These are phyloP conservation scores for Coniochaeta ligniaria DNA, from an alignment of 2,329 filamentous ascomycete genomes.

Conservation along the genomic window DNA sequence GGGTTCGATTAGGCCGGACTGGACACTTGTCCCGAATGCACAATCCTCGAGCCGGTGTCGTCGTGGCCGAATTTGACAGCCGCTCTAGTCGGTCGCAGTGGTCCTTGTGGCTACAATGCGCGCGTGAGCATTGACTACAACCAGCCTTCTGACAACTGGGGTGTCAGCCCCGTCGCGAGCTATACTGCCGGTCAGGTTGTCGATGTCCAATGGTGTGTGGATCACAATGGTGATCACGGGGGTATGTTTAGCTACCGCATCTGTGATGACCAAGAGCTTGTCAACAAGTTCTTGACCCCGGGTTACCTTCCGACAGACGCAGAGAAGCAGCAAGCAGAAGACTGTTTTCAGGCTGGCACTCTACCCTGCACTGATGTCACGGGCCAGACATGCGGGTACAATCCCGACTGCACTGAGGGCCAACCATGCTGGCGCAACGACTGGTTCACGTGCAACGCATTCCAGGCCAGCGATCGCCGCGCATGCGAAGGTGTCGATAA, in stretches of 20 bases:
- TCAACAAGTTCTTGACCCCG: conserved; percentile 41
- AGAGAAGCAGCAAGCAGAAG: conserved; percentile 46
- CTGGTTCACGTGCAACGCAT: conserved; percentile 47
- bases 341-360: conserved; percentile 40
- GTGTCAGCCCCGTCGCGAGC: conserved; percentile 30
- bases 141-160: conserved; percentile 35
- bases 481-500: conserved; percentile 39
- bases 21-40: conserved; percentile 46
- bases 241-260: conserved; percentile 50
- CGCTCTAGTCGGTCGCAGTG: conserved; percentile 37
- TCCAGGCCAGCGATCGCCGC: conserved; percentile 26
- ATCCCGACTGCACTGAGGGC: conserved; percentile 34
- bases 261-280: conserved; percentile 41
- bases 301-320: conserved; percentile 38
- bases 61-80: conserved; percentile 40
- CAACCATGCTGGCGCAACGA: conserved; percentile 41
- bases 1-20: conserved; percentile 27
- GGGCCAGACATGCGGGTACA: conserved; percentile 41
- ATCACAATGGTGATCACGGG: conserved; percentile 49
- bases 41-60: conserved; percentile 43
- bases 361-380: conserved; percentile 41
- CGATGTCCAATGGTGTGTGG: conserved; percentile 47
- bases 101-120: conserved; percentile 46
- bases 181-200: conserved; percentile 37
- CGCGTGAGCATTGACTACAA: conserved; percentile 48